phyloP scores from a whole-genome alignment of 176 grass and related monocot genomes.

The Aegilops umbellulata region DNA sequence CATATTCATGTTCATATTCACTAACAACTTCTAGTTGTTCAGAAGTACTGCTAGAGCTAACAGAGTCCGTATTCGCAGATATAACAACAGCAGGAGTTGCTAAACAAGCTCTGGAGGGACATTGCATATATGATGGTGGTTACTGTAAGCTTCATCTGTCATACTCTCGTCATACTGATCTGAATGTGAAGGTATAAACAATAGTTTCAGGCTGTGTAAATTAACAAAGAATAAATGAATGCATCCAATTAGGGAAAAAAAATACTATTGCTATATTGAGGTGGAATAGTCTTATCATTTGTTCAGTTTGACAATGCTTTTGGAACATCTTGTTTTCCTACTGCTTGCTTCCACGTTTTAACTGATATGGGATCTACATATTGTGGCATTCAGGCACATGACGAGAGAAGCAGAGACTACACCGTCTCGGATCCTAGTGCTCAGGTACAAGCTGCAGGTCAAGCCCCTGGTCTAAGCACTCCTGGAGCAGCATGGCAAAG shows the following conservation, averaged over 20 bases:
- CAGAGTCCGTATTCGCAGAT: slow-evolving; percentile 46
- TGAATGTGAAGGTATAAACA: slow-evolving; percentile 99
- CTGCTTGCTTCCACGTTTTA: not conserved
- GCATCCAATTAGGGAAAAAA: slow-evolving; percentile 29
- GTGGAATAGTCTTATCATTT: slow-evolving; percentile 7
- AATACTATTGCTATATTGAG: slow-evolving; percentile 24
- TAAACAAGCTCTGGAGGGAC: slow-evolving; percentile 97
- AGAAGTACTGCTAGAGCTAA: not conserved
- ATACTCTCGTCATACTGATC: slow-evolving; percentile 99
- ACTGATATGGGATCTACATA: slow-evolving; percentile 9
- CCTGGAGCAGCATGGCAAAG: slow-evolving; percentile 59
- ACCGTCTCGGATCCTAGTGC: slow-evolving; percentile 49
- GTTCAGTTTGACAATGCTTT: slow-evolving; percentile 34
- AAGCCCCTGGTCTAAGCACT: slow-evolving; percentile 33
- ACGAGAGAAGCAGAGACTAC: slow-evolving; percentile 89
- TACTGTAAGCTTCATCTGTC: slow-evolving; percentile 99
- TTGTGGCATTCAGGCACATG: slow-evolving; percentile 55
- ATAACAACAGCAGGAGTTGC: slow-evolving; percentile 71
- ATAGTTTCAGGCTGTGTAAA: slow-evolving; percentile 52
- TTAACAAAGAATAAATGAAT: slow-evolving; percentile 40
- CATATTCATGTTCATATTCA: not conserved
- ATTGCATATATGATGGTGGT: slow-evolving; percentile 99
- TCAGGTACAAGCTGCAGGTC: slow-evolving; percentile 38
- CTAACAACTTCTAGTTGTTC: not conserved
- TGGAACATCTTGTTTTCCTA: not conserved